Conservation (phyloP, 176 grass and related monocot genomes). For the Zizania latifolia region DNA sequence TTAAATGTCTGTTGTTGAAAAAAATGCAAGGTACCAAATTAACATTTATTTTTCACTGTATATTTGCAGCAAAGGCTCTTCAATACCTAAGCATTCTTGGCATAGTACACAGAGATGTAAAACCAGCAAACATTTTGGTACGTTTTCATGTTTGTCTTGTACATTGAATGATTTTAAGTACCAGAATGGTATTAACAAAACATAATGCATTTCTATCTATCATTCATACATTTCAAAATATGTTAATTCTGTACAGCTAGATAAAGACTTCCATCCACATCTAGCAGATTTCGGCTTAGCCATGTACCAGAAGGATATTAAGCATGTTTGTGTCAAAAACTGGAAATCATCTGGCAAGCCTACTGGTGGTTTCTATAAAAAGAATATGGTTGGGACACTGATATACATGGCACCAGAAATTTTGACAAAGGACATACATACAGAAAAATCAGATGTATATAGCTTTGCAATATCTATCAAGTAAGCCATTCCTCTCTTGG, state of each 20-base stretch:
- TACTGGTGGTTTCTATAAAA: conserved; percentile 96
- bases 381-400: conserved; percentile 91
- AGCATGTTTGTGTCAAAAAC: conserved; percentile 70
- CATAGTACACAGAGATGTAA: conserved; percentile 92
- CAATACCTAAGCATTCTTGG: conserved; percentile 60
- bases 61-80: conserved; percentile 69
- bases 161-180: not conserved
- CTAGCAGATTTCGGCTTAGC: conserved; percentile 96
- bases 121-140: conserved; percentile 99
- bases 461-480: conserved; percentile 92
- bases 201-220: not conserved
- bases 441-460: conserved; percentile 96
- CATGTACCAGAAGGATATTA: conserved; percentile 92
- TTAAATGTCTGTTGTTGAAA: conserved; percentile 6
- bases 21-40: conserved; percentile 1
- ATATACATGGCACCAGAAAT: conserved; percentile 99
- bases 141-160: conserved; percentile 23
- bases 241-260: conserved; percentile 53
- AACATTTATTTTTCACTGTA: conserved; percentile 18
- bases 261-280: conserved; percentile 59
- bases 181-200: no score
- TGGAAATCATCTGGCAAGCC: conserved; percentile 96
- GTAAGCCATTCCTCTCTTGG: conserved; percentile 53
- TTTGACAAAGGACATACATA: conserved; percentile 84
- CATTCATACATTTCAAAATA: not conserved